Percentiles rank a stretch among this genome's conserved stretches.
Conservation (phyloP, 106 monocot genomes). For the Hemerocallis citrina region DNA sequence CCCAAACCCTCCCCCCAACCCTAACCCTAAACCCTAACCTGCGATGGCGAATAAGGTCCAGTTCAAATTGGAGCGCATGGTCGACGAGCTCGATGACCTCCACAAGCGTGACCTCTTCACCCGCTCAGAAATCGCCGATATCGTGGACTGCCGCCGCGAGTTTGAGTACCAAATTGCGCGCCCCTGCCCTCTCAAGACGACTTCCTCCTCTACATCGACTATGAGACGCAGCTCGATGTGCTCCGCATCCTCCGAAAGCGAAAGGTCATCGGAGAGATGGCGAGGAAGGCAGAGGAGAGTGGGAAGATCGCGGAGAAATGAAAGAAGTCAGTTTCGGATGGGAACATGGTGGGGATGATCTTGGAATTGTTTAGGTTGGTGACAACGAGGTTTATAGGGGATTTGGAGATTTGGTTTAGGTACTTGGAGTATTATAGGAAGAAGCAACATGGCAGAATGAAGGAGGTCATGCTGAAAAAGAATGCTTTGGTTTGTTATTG, state of each 20-base stretch:
- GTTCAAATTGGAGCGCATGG: conserved; percentile 80
- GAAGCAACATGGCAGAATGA: conserved; percentile 66
- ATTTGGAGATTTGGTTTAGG: conserved; percentile 76
- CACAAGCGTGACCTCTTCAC: conserved; percentile 65
- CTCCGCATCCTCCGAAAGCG: conserved; percentile 53
- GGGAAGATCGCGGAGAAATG: conserved; percentile 41
- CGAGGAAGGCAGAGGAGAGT: conserved; percentile 4
- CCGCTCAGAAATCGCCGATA: conserved; percentile 52
- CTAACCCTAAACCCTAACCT: neutral
- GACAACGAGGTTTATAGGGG: conserved; percentile 46
- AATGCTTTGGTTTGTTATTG: no score
- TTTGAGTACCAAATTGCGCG: conserved; percentile 89
- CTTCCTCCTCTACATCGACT: conserved; percentile 70
- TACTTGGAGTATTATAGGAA: conserved; percentile 80
- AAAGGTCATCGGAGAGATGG: conserved; percentile 29
- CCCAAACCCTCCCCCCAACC: neutral
- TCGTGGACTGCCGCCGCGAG: conserved; percentile 69
- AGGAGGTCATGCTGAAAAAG: conserved; percentile 53
- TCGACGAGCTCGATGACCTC: conserved; percentile 87
- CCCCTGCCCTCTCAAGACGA: conserved; percentile 63
- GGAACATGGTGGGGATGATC: conserved; percentile 53
- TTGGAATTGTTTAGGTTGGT: conserved; percentile 55
- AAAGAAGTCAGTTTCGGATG: conserved; percentile 73
- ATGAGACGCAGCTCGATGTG: conserved; percentile 55
- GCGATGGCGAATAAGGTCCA: conserved; percentile 89